Base-by-base conservation (phyloP, 148 eudicot genomes). In the Amaranthus cruentus region DNA sequence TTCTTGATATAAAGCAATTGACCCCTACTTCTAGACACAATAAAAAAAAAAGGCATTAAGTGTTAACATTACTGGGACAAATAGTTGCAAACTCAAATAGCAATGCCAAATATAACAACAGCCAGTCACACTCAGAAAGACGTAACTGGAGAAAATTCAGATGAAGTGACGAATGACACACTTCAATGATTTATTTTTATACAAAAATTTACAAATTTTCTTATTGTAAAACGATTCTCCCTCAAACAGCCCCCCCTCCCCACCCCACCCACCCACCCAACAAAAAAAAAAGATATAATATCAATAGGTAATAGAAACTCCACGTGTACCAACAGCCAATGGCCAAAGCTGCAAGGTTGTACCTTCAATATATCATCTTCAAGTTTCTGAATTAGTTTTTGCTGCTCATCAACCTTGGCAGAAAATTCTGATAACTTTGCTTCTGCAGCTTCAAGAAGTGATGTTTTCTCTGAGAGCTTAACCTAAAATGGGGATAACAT, bases 331-430 rank as follows among this genome's bases (percentile, higher is more conserved):
- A 56, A 55, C 7, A 76, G 55, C 55, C 66, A 21, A 60, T 21
- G 57, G 68, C 49, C 72, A 28, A 74, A 66, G 11, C 14, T 68
- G 49, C 55, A 59, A 14, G 44, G 2, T 51, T 72, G 55, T 81
- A 88, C 99, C 99, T 92, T 96, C 71, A 84, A 79, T 79, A 96
- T 96, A 83, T 96, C 99, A 82, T 96, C 99, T 84, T 96, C 99
- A 66, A 96, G 93, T 86, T 92, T 96, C 87, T 96, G 99, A 80
- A 96, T 90, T 61, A 96, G 82, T 76, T 82, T 85, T 64, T 90
- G 86, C 79, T 96, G 97, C 80, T 96, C 97, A 63, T 85, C 84
- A 69, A 92, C 75, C 79, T 84, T 88, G 49, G 81, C 87, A 71
- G 83, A 68, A 42, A 96, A 89, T 84, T 92, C 92, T 72, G 75